These are phyloP conservation scores for Eremothecium coryli DNA, from an alignment of 1,139 yeast species.

Conservation along the genomic window DNA sequence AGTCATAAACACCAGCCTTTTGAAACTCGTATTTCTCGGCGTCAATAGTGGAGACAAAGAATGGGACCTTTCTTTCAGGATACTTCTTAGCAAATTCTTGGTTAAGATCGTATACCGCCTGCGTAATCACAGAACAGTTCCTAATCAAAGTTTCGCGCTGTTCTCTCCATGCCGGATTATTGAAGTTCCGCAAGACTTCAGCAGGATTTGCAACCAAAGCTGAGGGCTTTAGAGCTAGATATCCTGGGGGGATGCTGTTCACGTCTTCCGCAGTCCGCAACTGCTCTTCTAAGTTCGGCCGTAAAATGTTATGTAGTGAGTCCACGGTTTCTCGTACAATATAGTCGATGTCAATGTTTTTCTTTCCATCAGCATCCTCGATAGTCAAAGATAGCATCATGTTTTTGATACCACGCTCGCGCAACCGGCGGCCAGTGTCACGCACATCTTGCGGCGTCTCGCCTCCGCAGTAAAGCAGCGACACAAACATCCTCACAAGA, in stretches of 20 bases:
- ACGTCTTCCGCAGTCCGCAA: conserved; percentile 42
- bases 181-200: conserved; percentile 56
- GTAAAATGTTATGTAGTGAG: conserved; percentile 61
- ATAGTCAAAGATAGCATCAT: conserved; percentile 92
- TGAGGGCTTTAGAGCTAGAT: conserved; percentile 88
- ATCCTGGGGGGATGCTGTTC: conserved; percentile 65
- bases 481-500: conserved; percentile 62
- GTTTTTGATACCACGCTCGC: conserved; percentile 71
- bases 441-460: conserved; percentile 63
- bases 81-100: conserved; percentile 39
- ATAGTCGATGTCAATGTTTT: conserved; percentile 51
- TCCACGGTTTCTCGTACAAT: conserved; percentile 58
- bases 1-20: conserved; percentile 73
- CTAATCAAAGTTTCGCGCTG: conserved; percentile 54
- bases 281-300: conserved; percentile 55
- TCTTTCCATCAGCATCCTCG: conserved; percentile 78
- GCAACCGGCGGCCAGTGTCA: conserved; percentile 57
- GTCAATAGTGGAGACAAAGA: conserved; percentile 80
- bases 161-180: conserved; percentile 42
- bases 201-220: conserved; percentile 77
- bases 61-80: conserved; percentile 67
- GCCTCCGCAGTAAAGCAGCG: conserved; percentile 87
- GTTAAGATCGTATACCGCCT: conserved; percentile 51
- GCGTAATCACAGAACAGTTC: conserved; percentile 52
- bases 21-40: conserved; percentile 88